Evolutionary conservation across 805 yeast species (phyloP).

Genomic region (Scheffersomyces lignosus): DNA sequence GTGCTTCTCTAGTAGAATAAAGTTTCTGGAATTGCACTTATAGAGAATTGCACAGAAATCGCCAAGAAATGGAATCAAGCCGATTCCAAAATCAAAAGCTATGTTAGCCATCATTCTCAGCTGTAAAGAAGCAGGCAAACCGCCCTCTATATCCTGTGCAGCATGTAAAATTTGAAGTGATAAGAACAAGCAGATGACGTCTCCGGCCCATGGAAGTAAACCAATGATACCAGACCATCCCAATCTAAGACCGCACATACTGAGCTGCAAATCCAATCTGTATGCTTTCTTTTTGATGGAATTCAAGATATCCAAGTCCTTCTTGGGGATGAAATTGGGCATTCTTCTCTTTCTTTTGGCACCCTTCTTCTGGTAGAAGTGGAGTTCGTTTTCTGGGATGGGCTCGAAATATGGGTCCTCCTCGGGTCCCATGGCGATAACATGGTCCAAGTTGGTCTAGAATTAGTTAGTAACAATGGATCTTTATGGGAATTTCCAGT

Average conservation of each 20-base stretch:
- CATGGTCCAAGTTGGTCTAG: constrained; percentile 27
- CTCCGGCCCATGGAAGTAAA: constrained; percentile 43
- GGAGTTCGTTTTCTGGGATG: constrained; percentile 40
- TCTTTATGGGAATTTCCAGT: too few relatives aligned
- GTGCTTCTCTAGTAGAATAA: constrained; percentile 31
- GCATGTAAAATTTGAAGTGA: constrained; percentile 31
- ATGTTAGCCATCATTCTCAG: constrained; percentile 40
- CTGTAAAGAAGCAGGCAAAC: constrained; percentile 30
- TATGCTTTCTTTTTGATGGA: constrained; percentile 39
- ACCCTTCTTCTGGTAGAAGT: constrained; percentile 42
- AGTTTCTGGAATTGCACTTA: constrained; percentile 26
- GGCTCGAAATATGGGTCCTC: constrained; percentile 43
- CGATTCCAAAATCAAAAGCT: constrained; percentile 39
- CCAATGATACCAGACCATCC: constrained; percentile 48
- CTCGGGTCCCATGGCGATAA: constrained; percentile 27
- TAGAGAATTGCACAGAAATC: constrained; percentile 21
- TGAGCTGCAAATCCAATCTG: constrained; percentile 38
- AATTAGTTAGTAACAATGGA: constrained; percentile 10
- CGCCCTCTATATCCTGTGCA: constrained; percentile 38
- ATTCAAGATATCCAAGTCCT: constrained; percentile 34
- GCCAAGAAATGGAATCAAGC: constrained; percentile 29
- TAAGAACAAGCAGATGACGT: constrained; percentile 26
- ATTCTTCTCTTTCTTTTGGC: constrained; percentile 37
- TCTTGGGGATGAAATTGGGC: constrained; percentile 33
- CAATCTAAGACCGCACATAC: constrained; percentile 38